Evolutionary conservation across 2,329 filamentous ascomycete species (phyloP).

Genomic region (Thermothelomyces thermophilus): DNA sequence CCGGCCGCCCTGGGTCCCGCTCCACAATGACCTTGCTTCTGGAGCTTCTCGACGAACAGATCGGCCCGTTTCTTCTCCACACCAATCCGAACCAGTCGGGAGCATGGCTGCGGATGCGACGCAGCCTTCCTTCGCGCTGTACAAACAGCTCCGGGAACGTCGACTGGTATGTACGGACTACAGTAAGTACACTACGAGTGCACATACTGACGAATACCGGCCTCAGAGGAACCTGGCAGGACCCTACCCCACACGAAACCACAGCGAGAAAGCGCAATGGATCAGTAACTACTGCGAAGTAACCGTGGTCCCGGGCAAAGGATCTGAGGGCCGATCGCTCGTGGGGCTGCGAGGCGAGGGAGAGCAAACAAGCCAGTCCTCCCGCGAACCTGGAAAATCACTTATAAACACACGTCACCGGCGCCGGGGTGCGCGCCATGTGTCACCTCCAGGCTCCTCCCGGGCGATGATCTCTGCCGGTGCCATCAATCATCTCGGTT

Average conservation of each 20-base stretch:
- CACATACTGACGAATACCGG: background rate
- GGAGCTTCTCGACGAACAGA: constrained; percentile 1
- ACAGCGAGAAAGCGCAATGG: too few relatives aligned
- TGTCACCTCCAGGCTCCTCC: background rate
- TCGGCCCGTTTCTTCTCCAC: constrained; percentile 5
- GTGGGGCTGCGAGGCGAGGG: background rate
- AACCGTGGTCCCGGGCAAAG: background rate
- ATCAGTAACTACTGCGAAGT: too few relatives aligned
- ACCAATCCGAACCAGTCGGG: background rate
- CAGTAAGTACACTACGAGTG: too few relatives aligned
- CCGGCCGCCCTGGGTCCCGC: background rate
- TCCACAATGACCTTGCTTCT: constrained; percentile 18
- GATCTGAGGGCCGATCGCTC: background rate
- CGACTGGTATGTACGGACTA: too few relatives aligned
- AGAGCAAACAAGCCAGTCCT: background rate
- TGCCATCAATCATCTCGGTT: background rate
- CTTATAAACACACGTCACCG: background rate
- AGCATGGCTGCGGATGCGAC: background rate
- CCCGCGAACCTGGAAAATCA: background rate
- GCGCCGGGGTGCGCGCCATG: background rate
- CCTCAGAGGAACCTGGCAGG: background rate
- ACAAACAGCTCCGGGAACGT: too few relatives aligned
- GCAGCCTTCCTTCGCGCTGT: background rate
- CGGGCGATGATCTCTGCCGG: constrained; percentile 5
- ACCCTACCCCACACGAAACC: too few relatives aligned